Percentiles rank a stretch among this genome's conserved stretches.
These are phyloP conservation scores for Laburnicola sp. DNA, from an alignment of 2,329 filamentous ascomycete genomes.

Conservation along the genomic window DNA sequence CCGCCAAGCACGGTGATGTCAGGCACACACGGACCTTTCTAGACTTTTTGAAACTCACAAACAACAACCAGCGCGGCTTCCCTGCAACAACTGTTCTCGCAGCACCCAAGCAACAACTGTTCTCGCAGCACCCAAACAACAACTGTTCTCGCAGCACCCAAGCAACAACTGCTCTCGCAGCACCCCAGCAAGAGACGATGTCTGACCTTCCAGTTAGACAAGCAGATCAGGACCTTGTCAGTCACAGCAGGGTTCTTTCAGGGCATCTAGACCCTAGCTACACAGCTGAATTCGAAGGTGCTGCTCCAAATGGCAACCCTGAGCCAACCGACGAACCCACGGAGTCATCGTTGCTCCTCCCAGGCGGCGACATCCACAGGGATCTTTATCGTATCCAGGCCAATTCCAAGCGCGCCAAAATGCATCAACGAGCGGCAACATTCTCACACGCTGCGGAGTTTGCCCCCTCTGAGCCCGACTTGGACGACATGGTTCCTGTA, in stretches of 20 bases:
- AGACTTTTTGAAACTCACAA: conserved; percentile 28
- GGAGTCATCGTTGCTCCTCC: conserved; percentile 70
- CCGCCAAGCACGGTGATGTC: conserved; percentile 24
- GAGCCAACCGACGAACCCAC: conserved; percentile 30
- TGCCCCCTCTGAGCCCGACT: conserved; percentile 28
- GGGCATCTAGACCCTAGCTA: conserved; percentile 49
- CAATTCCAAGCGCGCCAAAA: conserved; percentile 50
- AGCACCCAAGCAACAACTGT: too few species aligned
- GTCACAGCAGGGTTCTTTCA: conserved; percentile 45
- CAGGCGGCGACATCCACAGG: conserved; percentile 77
- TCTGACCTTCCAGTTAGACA: conserved; percentile 33
- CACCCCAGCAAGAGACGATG: conserved; percentile 19
- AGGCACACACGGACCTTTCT: conserved; percentile 34
- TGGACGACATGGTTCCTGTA: conserved; percentile 45
- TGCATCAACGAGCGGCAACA: conserved; percentile 64
- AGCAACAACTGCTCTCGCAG: background rate
- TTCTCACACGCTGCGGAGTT: conserved; percentile 61
- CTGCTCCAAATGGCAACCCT: conserved; percentile 32
- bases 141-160: too few species aligned
- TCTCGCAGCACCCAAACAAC: too few species aligned
- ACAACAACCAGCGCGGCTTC: background rate
- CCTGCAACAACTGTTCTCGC: too few species aligned
- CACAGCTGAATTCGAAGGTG: conserved; percentile 51
- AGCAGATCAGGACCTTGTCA: conserved; percentile 30
- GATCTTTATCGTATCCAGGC: conserved; percentile 75